Evolutionary conservation across 331 rosid genomes (phyloP).

Genomic region (Malus hybrid): DNA sequence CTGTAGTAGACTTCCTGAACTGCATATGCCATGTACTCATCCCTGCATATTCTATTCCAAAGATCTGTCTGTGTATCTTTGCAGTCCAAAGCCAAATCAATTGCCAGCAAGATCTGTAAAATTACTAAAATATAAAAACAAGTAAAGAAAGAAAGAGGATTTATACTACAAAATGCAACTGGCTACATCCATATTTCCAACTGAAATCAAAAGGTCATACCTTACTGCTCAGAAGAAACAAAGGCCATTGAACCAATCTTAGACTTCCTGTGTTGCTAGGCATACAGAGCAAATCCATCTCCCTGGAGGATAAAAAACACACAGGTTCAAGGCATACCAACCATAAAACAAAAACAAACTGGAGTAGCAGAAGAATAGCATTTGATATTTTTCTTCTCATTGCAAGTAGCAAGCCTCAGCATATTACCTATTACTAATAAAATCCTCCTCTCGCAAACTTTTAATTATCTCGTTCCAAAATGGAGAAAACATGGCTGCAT

Average conservation of each 20-base stretch:
- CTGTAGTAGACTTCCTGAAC: conserved; percentile 80
- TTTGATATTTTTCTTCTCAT: not conserved
- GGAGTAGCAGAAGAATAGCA: not conserved
- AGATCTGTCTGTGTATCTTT: conserved; percentile 75
- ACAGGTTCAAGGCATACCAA: not conserved
- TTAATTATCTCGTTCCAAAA: conserved; percentile 96
- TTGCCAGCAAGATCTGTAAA: conserved; percentile 74
- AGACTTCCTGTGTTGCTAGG: conserved; percentile 94
- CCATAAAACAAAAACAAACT: conserved; percentile 4
- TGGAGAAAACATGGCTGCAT: conserved; percentile 87
- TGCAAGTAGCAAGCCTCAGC: conserved; percentile 12
- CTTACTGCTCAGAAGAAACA: conserved; percentile 97
- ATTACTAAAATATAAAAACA: not conserved
- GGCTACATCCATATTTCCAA: not conserved
- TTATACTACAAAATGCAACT: conserved; percentile 2
- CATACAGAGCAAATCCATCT: conserved; percentile 79
- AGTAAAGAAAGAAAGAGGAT: conserved; percentile 2
- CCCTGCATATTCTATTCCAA: conserved; percentile 82
- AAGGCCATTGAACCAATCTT: conserved; percentile 95
- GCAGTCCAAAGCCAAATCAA: conserved; percentile 94
- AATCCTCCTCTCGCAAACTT: conserved; percentile 94
- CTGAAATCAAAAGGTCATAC: conserved; percentile 24
- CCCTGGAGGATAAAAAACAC: conserved; percentile 44
- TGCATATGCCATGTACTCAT: conserved; percentile 95
- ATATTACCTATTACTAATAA: conserved; percentile 70